Evolutionary conservation across 1,284 basidiomycete genomes (phyloP).

Genomic region (Rhodotorula sp.): DNA sequence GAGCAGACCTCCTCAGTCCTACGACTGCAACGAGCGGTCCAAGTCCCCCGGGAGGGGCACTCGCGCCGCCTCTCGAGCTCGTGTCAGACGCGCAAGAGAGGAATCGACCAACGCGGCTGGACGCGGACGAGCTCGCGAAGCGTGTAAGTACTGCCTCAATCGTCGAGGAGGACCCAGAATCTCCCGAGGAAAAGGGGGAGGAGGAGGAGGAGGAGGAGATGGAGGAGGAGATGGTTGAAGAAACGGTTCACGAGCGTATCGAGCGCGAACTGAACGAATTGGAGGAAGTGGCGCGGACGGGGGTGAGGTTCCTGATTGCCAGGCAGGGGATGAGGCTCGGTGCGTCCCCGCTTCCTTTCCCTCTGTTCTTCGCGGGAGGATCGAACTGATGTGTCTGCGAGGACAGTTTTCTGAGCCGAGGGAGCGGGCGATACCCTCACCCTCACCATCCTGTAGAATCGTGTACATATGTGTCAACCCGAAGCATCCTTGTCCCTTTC

Average conservation of each 20-base stretch:
- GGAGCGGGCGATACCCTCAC: too few species aligned
- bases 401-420: neutral
- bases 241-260: constrained; percentile 39
- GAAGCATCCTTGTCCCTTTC: too few species aligned
- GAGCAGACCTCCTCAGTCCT: too few species aligned
- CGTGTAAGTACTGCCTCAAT: neutral
- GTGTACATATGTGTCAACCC: neutral
- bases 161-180: neutral
- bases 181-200: neutral
- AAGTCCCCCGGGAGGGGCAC: neutral
- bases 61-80: neutral
- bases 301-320: constrained; percentile 32
- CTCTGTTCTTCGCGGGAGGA: neutral
- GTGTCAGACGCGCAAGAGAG: neutral
- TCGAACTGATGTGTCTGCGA: too few species aligned
- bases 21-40: neutral
- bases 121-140: neutral
- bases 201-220: neutral
- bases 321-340: constrained; percentile 36
- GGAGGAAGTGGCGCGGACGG: constrained; percentile 20
- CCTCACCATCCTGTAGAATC: too few species aligned
- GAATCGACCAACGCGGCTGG: neutral
- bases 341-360: neutral
- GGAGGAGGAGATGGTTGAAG: constrained; percentile 25
- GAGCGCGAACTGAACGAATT: constrained; percentile 37